phyloP scores from a whole-genome alignment of 2,329 filamentous ascomycete genomes.

The Botrytis galanthina region DNA sequence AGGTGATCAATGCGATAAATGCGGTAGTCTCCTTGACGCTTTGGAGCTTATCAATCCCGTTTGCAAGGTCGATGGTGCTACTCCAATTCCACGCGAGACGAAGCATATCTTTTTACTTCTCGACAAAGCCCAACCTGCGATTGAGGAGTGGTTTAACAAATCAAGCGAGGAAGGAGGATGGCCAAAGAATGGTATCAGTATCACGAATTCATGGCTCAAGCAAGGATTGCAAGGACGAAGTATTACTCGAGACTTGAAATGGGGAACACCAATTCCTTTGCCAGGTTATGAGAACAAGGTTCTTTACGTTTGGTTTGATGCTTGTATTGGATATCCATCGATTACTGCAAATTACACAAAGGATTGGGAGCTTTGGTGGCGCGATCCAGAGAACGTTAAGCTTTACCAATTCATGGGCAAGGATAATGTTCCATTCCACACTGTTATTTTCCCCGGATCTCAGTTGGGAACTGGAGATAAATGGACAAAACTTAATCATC shows the following conservation, averaged over 20 bases:
- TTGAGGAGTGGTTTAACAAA: slow-evolving; percentile 74
- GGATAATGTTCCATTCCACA: slow-evolving; percentile 79
- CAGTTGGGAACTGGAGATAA: slow-evolving; percentile 80
- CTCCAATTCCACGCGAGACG: slow-evolving; percentile 75
- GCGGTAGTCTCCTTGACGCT: slow-evolving; percentile 59
- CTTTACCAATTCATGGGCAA: slow-evolving; percentile 96
- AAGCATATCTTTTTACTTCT: slow-evolving; percentile 90
- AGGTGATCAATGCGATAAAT: slow-evolving; percentile 74
- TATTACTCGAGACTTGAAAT: slow-evolving; percentile 90
- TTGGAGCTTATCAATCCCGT: slow-evolving; percentile 74
- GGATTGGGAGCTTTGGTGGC: slow-evolving; percentile 94
- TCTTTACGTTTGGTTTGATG: slow-evolving; percentile 84
- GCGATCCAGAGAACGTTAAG: slow-evolving; percentile 80
- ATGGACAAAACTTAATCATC: slow-evolving; percentile 86
- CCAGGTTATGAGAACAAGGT: slow-evolving; percentile 70
- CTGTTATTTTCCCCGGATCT: slow-evolving; percentile 85
- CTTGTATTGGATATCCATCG: slow-evolving; percentile 91
- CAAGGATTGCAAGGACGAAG: slow-evolving; percentile 82
- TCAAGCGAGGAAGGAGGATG: slow-evolving; percentile 72
- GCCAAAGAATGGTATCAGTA: slow-evolving; percentile 71
- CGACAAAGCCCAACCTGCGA: slow-evolving; percentile 74
- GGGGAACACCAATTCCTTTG: slow-evolving; percentile 63
- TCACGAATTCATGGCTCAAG: slow-evolving; percentile 77
- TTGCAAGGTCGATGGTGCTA: slow-evolving; percentile 86
- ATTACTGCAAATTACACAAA: slow-evolving; percentile 89